Evolutionary conservation across 352 stramenopile species (phyloP), one percentile per base, ranked within the genome.

Genomic region (Phytophthora agathidicida): DNA sequence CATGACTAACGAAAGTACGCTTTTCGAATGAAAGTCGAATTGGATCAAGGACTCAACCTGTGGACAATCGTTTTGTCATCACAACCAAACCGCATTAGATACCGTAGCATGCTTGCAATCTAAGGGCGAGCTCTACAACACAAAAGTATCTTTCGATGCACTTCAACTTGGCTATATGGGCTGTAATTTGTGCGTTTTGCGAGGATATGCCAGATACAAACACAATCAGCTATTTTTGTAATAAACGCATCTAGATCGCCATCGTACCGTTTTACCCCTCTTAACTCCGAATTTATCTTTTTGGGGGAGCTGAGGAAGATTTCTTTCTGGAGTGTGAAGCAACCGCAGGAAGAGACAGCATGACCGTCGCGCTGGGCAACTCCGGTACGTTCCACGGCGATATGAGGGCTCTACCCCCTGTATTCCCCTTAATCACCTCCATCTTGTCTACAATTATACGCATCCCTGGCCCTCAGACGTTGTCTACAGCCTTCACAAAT

Each of bases 351-450:
- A 75, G 47, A 76, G 51, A 63, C 44, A 66, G 50, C 23, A 82
- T 58, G 78, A 77, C 75, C 30, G 75, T 83, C 44, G 73, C 72
- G 44, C 62, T 74, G 59, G 72, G 74, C 45, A 86, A 75, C 62
- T 89, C 79, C 38, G 74, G 79, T 89, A 71, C 69, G 79, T 86
- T 24, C 3, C 4, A 7, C 1, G 22, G 38, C 28, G 11, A 20
- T n/a, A n/a, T 16, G 26, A 27, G 10, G 28, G 26, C 11, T 5
- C 13, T 20, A n/a, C 20, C 60, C 51, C 51, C 47, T 59, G 6
- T 20, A 10, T 13, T 17, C 32, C 37, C 37, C 30, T 46, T 2
- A 1, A 38, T 8, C 33, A 31, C 38, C 31, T 55, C 17, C 6
- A 20, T 50, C 28, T 48, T 19, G 32, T 3, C 17, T 39, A 13